Base-by-base conservation (phyloP, 2,329 filamentous ascomycete species). In the Clarireedia homoeocarpa region DNA sequence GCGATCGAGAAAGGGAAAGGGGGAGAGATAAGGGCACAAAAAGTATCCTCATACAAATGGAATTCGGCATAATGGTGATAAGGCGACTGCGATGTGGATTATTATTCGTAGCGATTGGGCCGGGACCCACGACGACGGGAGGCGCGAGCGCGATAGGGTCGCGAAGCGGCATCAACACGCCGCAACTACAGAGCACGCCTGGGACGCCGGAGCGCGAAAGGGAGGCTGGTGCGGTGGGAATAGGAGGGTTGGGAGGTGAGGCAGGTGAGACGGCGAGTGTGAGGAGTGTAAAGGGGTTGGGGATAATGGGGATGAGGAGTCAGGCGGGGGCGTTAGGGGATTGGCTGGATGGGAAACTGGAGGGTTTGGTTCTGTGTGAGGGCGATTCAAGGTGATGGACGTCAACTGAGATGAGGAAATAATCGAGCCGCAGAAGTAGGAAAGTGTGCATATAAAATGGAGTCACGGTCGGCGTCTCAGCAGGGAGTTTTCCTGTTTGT, bases 41-140 rank as follows among this genome's bases (percentile, higher is more conserved):
- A 50, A 61, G 58, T 7, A 65, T 70, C 38, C 60, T 64, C 12
- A 64, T 85, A 34, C 80, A 85, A 69, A 77, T 86, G 49, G 69
- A 71, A 47, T 74, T 75, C 30, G 80, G 75, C 50, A 76, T 78
- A 34, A 77, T 84, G 30, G 77, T 84, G 20, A 80, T 86, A 55
- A 74, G 81, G 10, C 73, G 74, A 2, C 71, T 86, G 34, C 73
- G 72, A 42, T 85, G 81, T 67, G 81, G 81, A 17, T 73, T 86
- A 47, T 72, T 86, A 39, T 82, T 86, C 60, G 78, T 85, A 48
- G 83, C 79, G 62, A 75, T 85, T 42, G 82, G 81, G 0, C 74
- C 78, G 1, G 65, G 73, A 3, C 64, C 70, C 55, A 24, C 40
- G 2, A 24, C 34, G 5, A 30, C 47, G 34, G 47, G 51, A 38